Evolutionary conservation across 805 yeast genomes (phyloP).

Genomic region (Nakazawaea anatomiae): DNA sequence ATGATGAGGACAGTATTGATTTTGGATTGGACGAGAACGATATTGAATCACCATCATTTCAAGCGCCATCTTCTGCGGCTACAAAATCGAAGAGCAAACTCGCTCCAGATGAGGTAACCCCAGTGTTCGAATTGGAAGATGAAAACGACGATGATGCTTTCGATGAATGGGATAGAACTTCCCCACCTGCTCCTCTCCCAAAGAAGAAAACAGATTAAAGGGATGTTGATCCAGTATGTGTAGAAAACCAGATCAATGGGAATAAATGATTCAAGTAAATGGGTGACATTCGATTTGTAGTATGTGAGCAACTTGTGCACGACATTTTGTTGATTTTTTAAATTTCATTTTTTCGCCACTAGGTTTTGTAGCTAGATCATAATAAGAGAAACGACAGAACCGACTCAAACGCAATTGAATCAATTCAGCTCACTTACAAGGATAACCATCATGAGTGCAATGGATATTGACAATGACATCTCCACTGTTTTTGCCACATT

Average conservation of each 20-base stretch:
- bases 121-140: conserved; percentile 13
- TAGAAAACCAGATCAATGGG: not conserved
- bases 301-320: too few relatives aligned
- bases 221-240: conserved; percentile 15
- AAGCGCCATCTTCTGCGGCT: not conserved
- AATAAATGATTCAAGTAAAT: not conserved
- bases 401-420: too few relatives aligned
- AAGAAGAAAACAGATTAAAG: conserved; percentile 10
- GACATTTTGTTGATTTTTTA: too few relatives aligned
- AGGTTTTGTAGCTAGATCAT: too few relatives aligned
- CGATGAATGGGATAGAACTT: conserved; percentile 7
- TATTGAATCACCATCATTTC: not conserved
- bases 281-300: too few relatives aligned
- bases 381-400: too few relatives aligned
- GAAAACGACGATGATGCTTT: conserved; percentile 11
- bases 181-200: conserved; percentile 13
- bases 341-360: not conserved
- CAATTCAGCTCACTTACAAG: not conserved
- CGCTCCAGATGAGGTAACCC: conserved; percentile 5
- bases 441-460: conserved; percentile 1
- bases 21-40: conserved; percentile 25
- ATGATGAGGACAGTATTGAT: conserved; percentile 15
- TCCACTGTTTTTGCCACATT: conserved; percentile 50
- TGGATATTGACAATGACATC: conserved; percentile 27
- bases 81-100: not conserved